A percentile compares a stretch with the other conserved stretches of the same genome.
phyloP scores from a whole-genome alignment of 768 basidiomycete genomes.

The Tylopilus plumbeoviolaceoides region DNA sequence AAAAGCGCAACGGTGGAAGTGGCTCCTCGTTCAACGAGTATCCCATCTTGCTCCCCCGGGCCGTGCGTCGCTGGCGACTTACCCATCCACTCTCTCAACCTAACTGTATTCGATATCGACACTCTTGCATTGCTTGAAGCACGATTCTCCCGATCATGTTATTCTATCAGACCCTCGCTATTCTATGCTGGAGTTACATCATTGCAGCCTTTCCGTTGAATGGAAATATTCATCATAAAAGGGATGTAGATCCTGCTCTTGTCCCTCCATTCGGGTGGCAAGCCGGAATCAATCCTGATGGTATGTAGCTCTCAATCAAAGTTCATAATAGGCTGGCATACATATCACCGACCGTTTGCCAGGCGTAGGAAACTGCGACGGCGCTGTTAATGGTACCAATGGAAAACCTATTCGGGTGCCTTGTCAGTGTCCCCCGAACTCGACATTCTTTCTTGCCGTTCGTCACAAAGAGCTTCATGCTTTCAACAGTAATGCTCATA shows the following conservation, averaged over 20 bases:
- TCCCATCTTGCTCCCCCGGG: conserved; percentile 6
- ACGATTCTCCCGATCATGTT: conserved; percentile 13
- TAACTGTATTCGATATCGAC: neutral
- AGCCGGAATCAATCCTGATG: conserved; percentile 58
- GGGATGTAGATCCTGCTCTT: conserved; percentile 49
- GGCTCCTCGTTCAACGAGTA: neutral
- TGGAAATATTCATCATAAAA: conserved; percentile 19
- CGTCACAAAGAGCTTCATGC: neutral
- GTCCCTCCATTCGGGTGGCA: conserved; percentile 59
- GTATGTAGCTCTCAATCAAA: conserved; percentile 29
- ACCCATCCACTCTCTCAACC: conserved; percentile 1
- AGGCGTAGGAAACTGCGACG: conserved; percentile 70
- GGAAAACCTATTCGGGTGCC: conserved; percentile 59
- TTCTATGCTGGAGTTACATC: conserved; percentile 7
- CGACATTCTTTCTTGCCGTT: conserved; percentile 49
- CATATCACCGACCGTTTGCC: neutral
- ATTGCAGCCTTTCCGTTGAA: conserved; percentile 17
- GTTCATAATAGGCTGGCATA: neutral
- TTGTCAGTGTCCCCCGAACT: conserved; percentile 60
- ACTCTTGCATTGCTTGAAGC: neutral
- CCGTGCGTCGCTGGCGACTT: conserved; percentile 20
- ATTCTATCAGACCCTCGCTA: conserved; percentile 4
- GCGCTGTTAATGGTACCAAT: conserved; percentile 51
- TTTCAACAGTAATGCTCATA: conserved; percentile 3
- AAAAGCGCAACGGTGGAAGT: neutral